A percentile compares a stretch with the other conserved stretches of the same genome.
Conservation (phyloP, 129 eudicot genomes). For the Artemisia argyi region DNA sequence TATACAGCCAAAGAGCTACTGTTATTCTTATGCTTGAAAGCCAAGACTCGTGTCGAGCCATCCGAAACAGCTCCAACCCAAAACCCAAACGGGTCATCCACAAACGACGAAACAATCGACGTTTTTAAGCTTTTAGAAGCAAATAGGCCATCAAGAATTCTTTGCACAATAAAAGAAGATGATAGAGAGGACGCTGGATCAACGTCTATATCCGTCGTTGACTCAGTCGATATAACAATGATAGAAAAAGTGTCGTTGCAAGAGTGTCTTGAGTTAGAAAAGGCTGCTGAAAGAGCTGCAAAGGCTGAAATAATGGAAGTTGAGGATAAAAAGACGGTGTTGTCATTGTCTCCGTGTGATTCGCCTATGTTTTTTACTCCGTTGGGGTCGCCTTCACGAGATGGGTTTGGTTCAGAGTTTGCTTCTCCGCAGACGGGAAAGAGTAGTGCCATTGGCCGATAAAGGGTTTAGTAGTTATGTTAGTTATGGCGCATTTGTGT, state of each 20-base stretch:
- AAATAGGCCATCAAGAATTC: constrained; percentile 53
- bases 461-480: constrained; percentile 13
- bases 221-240: constrained; percentile 10
- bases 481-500: background rate
- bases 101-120: constrained; percentile 41
- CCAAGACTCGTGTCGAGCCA: constrained; percentile 45
- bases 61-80: constrained; percentile 6
- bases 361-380: constrained; percentile 76
- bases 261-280: constrained; percentile 27
- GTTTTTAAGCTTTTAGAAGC: constrained; percentile 45
- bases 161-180: constrained; percentile 75
- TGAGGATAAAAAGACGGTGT: constrained; percentile 36
- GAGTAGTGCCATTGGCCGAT: constrained; percentile 3
- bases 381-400: constrained; percentile 50
- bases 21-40: constrained; percentile 38
- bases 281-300: constrained; percentile 20
- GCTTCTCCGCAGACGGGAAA: constrained; percentile 27
- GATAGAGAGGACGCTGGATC: constrained; percentile 60
- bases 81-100: background rate
- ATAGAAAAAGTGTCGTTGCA: constrained; percentile 30
- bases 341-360: constrained; percentile 49
- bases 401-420: constrained; percentile 7
- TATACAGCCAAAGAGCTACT: constrained; percentile 39
- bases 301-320: constrained; percentile 14
- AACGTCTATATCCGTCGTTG: constrained; percentile 13